Base-by-base conservation (phyloP, 2,329 filamentous ascomycete genomes). In the Trichothecium roseum region DNA sequence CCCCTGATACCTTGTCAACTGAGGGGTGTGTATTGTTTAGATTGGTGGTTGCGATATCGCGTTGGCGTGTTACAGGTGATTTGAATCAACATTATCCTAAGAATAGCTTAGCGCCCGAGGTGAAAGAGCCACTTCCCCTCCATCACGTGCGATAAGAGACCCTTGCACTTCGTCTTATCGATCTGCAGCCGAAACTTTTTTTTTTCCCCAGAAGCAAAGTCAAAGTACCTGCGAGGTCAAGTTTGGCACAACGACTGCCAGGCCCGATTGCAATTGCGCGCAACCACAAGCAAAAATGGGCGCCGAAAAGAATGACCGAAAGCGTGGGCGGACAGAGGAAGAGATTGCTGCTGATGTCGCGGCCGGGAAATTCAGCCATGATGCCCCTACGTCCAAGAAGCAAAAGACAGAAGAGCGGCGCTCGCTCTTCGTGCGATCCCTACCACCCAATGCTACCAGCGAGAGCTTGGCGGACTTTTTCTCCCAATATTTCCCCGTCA, bases 401-500 rank as follows among this genome's bases (percentile, higher is more conserved):
- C 59, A 68, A 20, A 64, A 70, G 43, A 66, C 73, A 38, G 74
- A 79, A 40, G 70, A 72, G 39, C 70, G 72, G 44, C 68, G 78
- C 47, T 84, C 89, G 31, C 77, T 98, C 45, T 98, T 98, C 63
- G 81, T 98, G 44, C 84, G 89, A 49, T 88, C 84, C 34, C 73
- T 98, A 32, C 84, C 88, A 15, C 63, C 80, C 16, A 73, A 70
- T 17, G 80, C 81, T 27, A 96, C 88, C 24, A 84, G 76, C 53
- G 87, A 95, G 51, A 72, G 72, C 36, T 69, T 98, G 43, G 84
- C 87, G 40, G 80, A 86, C 40, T 81, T 88, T 58, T 98, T 98
- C 62, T 96, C 91, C 6, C 78, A 95, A 56, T 83, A 87, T 40
- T 96, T 85, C 50, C 88, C 93, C 7, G 76, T 98, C 54, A 96